Percentiles rank a stretch among this genome's conserved stretches.
These are phyloP conservation scores for Rubroboletus pulcherrimus DNA, from an alignment of 768 basidiomycete species.

Conservation along the genomic window DNA sequence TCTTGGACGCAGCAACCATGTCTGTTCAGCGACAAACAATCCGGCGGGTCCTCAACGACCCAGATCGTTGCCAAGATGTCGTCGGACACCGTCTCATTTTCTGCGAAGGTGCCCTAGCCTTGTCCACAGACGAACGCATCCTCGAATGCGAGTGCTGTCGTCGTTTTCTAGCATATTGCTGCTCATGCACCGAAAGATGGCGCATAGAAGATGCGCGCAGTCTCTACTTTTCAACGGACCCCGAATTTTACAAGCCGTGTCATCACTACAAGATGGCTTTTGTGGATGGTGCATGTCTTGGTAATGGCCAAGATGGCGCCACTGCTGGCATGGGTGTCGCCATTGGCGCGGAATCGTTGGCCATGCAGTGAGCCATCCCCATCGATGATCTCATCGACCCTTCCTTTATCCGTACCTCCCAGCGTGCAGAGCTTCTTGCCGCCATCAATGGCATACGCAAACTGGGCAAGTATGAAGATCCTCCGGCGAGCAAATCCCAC, in stretches of 20 bases:
- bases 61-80: background rate
- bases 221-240: background rate
- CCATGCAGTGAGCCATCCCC: constrained; percentile 16
- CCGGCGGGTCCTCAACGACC: background rate
- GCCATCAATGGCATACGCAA: background rate
- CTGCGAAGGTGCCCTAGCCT: background rate
- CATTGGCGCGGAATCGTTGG: constrained; percentile 6
- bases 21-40: background rate
- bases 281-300: background rate
- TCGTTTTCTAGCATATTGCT: background rate
- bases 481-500: background rate
- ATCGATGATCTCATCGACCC: constrained; percentile 21
- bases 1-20: background rate
- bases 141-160: background rate
- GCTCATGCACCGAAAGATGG: background rate
- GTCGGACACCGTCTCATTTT: background rate
- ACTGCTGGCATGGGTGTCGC: constrained; percentile 25
- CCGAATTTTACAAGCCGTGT: constrained; percentile 8
- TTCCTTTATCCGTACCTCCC: constrained; percentile 16
- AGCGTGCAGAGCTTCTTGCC: constrained; percentile 1
- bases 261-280: constrained; percentile 10
- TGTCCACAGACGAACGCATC: background rate
- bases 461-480: background rate
- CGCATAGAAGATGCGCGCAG: background rate
- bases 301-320: constrained; percentile 15